These are phyloP conservation scores for Boletus bicolor DNA, from an alignment of 768 basidiomycete genomes.

Conservation along the genomic window DNA sequence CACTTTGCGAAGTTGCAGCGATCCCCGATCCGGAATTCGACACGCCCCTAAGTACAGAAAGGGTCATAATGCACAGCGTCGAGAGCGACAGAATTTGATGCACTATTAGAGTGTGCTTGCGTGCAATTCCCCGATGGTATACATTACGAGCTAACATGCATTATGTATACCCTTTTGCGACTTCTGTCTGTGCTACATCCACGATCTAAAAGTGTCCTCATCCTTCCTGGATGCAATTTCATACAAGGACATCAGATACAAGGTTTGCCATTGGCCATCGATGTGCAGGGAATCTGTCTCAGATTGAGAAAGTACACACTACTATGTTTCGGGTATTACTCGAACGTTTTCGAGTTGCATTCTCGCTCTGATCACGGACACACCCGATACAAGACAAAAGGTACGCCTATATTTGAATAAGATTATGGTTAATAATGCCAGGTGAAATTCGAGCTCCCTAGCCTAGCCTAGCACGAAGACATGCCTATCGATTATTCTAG, in stretches of 20 bases:
- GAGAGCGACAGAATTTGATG: no score
- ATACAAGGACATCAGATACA: not conserved
- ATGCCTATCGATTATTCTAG: not conserved
- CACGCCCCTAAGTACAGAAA: no score
- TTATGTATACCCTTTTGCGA: no score
- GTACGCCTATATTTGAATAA: not conserved
- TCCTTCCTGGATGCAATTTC: not conserved
- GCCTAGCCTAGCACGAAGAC: not conserved
- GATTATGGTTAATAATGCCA: no score
- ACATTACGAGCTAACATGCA: no score
- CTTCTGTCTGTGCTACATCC: not conserved
- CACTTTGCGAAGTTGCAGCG: conserved; percentile 14
- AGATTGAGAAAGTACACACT: not conserved
- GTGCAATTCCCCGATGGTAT: no score
- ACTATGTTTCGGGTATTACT: not conserved
- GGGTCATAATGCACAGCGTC: no score
- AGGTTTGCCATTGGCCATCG: not conserved
- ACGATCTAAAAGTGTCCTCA: no score
- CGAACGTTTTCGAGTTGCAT: not conserved
- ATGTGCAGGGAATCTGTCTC: not conserved
- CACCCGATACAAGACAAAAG: not conserved
- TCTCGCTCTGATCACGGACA: not conserved
- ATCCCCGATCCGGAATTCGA: not conserved
- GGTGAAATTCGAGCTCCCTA: not conserved
- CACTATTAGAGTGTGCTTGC: no score